A percentile compares a stretch with the other conserved stretches of the same genome.
These are phyloP conservation scores for Mychonastes homosphaera DNA, from an alignment of 139 green algal genomes.

Conservation along the genomic window DNA sequence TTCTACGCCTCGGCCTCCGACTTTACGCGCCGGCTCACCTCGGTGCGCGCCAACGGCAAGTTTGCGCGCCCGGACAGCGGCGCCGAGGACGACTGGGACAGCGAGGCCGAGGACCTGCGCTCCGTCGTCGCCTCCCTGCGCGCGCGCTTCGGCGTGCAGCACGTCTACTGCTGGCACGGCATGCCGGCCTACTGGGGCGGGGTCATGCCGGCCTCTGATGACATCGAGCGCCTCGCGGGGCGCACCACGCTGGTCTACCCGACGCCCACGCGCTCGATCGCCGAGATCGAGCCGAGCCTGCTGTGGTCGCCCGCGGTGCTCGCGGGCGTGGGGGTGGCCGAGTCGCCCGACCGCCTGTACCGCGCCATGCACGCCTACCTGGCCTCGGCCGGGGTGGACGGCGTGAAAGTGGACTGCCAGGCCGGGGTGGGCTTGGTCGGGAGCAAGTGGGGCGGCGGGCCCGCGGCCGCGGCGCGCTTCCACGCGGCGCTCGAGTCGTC, in stretches of 20 bases:
- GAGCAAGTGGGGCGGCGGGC: slow-evolving; percentile 44
- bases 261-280: slow-evolving; percentile 30
- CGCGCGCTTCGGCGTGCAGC: slow-evolving; percentile 41
- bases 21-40: slow-evolving; percentile 78
- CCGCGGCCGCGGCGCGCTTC: slow-evolving; percentile 37
- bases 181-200: slow-evolving; percentile 90
- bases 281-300: slow-evolving; percentile 75
- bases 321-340: slow-evolving; percentile 64
- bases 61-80: slow-evolving; percentile 44
- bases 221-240: slow-evolving; percentile 6
- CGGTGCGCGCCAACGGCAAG: slow-evolving; percentile 75
- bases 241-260: slow-evolving; percentile 33
- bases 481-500: slow-evolving; percentile 69
- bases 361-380: slow-evolving; percentile 87
- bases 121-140: slow-evolving; percentile 41
- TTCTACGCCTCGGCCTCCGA: slow-evolving; percentile 71
- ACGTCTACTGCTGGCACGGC: slow-evolving; percentile 93
- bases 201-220: slow-evolving; percentile 42
- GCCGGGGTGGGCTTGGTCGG: slow-evolving; percentile 37
- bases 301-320: slow-evolving; percentile 55
- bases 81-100: slow-evolving; percentile 33
- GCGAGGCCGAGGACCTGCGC: slow-evolving; percentile 37
- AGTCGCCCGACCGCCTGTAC: slow-evolving; percentile 59
- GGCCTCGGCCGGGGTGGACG: slow-evolving; percentile 56
- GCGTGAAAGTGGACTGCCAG: slow-evolving; percentile 92